Evolutionary conservation across 805 yeast species (phyloP).

Genomic region (Wickerhamomyces bisporus): DNA sequence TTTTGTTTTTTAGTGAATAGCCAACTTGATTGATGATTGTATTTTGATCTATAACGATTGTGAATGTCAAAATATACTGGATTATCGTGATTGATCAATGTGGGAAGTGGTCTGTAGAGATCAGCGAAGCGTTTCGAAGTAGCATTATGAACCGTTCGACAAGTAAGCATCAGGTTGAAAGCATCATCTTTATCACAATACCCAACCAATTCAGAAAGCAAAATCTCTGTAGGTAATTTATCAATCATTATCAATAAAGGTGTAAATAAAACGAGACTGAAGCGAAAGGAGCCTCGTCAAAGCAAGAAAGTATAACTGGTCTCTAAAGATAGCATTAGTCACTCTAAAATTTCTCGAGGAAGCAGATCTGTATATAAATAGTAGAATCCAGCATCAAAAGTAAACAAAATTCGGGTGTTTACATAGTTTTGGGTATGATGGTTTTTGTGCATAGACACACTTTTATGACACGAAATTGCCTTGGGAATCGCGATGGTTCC

Average conservation of each 20-base stretch:
- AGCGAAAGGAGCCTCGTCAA: no score
- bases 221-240: constrained; percentile 18
- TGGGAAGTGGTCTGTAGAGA: constrained; percentile 7
- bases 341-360: no score
- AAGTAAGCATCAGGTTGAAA: constrained; percentile 17
- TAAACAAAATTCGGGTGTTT: not conserved
- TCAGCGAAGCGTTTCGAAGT: constrained; percentile 10
- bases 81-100: constrained; percentile 16
- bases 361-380: no score
- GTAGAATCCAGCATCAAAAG: no score
- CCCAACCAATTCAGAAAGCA: constrained; percentile 14
- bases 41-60: constrained; percentile 1
- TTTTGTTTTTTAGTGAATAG: constrained; percentile 4
- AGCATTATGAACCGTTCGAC: constrained; percentile 15
- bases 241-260: no score
- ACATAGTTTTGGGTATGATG: not conserved
- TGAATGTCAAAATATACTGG: constrained; percentile 16
- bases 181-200: constrained; percentile 15
- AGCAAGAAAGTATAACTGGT: no score
- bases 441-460: not conserved
- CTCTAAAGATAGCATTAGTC: not conserved
- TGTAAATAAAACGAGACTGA: no score
- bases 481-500: no score
- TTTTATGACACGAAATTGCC: no score
- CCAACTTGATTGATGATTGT: constrained; percentile 7